Base-by-base conservation (phyloP, 345 rosid species). In the Eucalyptus pauciflora region DNA sequence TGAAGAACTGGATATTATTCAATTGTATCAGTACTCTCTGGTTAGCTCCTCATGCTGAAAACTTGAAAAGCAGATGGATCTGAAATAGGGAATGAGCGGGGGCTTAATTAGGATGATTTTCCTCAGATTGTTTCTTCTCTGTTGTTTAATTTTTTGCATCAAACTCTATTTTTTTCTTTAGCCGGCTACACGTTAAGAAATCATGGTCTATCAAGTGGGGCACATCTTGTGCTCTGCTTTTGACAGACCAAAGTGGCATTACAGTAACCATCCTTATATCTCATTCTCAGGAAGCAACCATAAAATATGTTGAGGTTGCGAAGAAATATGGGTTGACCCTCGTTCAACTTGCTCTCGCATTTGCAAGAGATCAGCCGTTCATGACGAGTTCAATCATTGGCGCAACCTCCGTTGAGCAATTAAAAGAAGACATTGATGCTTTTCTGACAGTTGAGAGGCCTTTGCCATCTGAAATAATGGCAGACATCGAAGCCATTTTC, bases 351-450 rank as follows among this genome's bases (percentile, higher is more conserved):
- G 97, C 99, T 3, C 96, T 96, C 3, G 97, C 96, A 56, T 96
- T 96, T 87, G 96, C 89, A 17, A 89, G 99, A 86, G 99, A 97
- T 89, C 94, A 94, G 6, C 96, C 99, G 1, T 96, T 96, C 89
- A 93, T 96, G 95, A 93, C 96, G 2, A 96, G 98, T 91, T 93
- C 97, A 12, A 96, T 97, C 87, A 92, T 95, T 3, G 99, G 99
- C 7, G 94, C 98, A 52, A 97, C 99, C 89, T 97, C 98, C 0
- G 89, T 96, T 2, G 93, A 93, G 43, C 99, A 97, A 85, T 92
- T 96, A 11, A 95, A 95, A 89, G 99, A 97, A 93, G 96, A 97
- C 87, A 93, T 96, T 10, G 97, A 95, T 91, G 96, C 96, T 87
- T 95, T 96, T 91, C 76, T 94, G 86, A 90, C 92, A 58, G 93